Evolutionary conservation across 2,329 filamentous ascomycete species (phyloP), one percentile per base, ranked within the genome.

Genomic region (Stemphylium lycopersici): DNA sequence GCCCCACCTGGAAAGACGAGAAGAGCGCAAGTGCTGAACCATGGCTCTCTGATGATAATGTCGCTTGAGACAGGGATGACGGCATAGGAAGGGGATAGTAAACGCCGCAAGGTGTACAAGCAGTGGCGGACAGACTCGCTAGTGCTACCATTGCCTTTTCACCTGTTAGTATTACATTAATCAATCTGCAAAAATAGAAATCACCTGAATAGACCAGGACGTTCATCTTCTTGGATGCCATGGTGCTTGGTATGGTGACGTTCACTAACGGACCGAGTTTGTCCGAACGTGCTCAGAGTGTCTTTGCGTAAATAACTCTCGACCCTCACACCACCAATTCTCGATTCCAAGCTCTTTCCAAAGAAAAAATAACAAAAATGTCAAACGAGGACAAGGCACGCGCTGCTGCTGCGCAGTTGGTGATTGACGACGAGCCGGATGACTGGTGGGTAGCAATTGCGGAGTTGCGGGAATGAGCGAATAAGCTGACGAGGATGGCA

Each of bases 1-100:
- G 91, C 93, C 29, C 95, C 95, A 18, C 95, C 95, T 1, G 95
- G 95, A 47, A 99, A 86, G 2, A 98, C 93, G 6, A 99, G 83
- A 8, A 98, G 83, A 0, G 92, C 91, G 73, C 93, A 98, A 2
- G 91, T 89, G 3, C 89, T 80, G 1, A 87, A 83, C 95, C 95
- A 99, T 11, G 95, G 95, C 74, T 99, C 95, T 62, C 93, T 92
- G 69, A 96, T 81, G 52, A 99, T 80, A 61, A 89, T 86, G 6
- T 88, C 82, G 53, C 92, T 89, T 24, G 85, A 88, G 58, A 98
- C 84, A 49, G 92, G 89, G 59, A 93, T 93, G 59, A 99, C 91
- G 55, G 93, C 95, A 78, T 99, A 98, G 75, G 93, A 90, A 45
- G 92, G 90, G 3, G 91, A 90, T 20, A 98, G 86, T 4, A 98